phyloP scores from a whole-genome alignment of 768 basidiomycete genomes.

The Agaricus sinodeliciosus region DNA sequence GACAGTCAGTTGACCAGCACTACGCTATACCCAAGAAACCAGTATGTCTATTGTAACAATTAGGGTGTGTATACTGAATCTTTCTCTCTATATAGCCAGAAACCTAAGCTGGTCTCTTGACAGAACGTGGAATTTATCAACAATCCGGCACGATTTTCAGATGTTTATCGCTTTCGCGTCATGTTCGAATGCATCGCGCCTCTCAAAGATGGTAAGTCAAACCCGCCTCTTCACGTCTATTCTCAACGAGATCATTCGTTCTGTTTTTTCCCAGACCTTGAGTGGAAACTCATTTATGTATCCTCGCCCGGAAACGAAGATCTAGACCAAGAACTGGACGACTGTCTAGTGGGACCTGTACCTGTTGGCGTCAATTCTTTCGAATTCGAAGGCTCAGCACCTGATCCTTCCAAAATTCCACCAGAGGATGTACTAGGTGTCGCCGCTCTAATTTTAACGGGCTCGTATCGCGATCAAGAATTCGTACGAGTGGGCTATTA shows the following conservation, averaged over 20 bases:
- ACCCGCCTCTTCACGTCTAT: background rate
- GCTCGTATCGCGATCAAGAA: conserved; percentile 93
- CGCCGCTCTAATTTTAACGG: conserved; percentile 94
- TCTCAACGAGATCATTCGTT: background rate
- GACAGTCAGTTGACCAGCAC: background rate
- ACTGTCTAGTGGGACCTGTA: conserved; percentile 95
- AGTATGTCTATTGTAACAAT: conserved; percentile 60
- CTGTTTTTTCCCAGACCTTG: conserved; percentile 58
- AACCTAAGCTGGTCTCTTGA: background rate
- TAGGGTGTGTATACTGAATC: conserved; percentile 34
- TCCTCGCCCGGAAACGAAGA: conserved; percentile 88
- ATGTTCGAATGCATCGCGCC: conserved; percentile 96
- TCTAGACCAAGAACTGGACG: conserved; percentile 95
- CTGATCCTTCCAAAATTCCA: conserved; percentile 80
- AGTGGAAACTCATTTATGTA: conserved; percentile 97
- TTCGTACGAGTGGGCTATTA: conserved; percentile 99
- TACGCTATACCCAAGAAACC: conserved; percentile 1
- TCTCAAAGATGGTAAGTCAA: conserved; percentile 70
- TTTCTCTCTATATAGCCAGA: conserved; percentile 7
- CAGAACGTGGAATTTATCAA: conserved; percentile 88
- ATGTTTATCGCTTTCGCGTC: conserved; percentile 88
- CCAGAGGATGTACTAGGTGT: conserved; percentile 90
- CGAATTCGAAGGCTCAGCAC: conserved; percentile 87
- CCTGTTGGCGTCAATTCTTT: conserved; percentile 97
- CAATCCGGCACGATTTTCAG: conserved; percentile 88